Evolutionary conservation across 805 yeast species (phyloP), one percentile per base, ranked within the genome.

Genomic region (Teunomyces panamensis): DNA sequence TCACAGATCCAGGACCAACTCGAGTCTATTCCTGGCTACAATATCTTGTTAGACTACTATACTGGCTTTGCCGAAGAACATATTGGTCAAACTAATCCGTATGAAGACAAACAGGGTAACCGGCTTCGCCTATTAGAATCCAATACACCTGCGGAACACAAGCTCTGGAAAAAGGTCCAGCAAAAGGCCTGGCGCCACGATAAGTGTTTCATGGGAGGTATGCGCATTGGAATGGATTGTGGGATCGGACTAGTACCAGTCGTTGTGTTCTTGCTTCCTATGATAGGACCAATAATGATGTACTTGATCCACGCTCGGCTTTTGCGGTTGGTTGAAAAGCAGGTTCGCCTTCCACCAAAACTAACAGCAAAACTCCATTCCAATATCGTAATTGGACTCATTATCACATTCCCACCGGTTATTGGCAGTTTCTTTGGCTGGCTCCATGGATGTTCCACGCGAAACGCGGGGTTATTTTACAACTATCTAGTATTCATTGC

Each of bases 181-280:
- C 74, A 69, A 44, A 77, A 80, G 50, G 97, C 97, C 0, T 91
- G 97, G 97, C 59, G 77, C 11, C 90, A 92, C 60, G 98, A 92
- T 62, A 78, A 79, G 54, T 88, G 95, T 62, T 79, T 89, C 57
- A 73, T 87, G 63, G 96, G 96, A 0, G 84, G 91, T 52, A 84
- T 83, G 49, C 72, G 74, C 0, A 68, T 71, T 41, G 84, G 87
- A 9, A 74, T 79, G 54, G 90, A 83, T 65, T 77, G 89, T 54
- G 92, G 94, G 1, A 56, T 87, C 14, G 97, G 97, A 0, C 65
- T 85, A 58, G 92, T 86, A 1, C 94, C 96, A 1, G 44, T 90
- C 10, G 75, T 84, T 34, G 77, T 85, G 1, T 67, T 89, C 7
- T 17, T 17, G 4, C 47, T 92, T 8, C 98, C 98, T 0, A 85